Percentiles rank a stretch among this genome's conserved stretches.
Conservation (phyloP, 352 stramenopile genomes). For the Phytophthora ramorum region DNA sequence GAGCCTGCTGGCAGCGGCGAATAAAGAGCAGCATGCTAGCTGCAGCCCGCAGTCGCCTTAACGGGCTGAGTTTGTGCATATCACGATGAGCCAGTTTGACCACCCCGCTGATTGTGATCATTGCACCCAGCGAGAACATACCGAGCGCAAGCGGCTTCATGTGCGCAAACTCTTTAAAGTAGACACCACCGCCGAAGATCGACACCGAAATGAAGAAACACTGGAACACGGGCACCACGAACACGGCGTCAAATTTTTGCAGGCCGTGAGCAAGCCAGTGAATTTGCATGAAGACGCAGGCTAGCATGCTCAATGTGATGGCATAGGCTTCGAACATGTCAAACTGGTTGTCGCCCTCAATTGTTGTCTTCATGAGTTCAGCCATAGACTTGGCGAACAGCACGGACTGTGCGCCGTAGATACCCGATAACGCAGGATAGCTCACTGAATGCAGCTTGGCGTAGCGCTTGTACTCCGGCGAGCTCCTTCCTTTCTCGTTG, state of each 20-base stretch:
- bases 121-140: conserved; percentile 79
- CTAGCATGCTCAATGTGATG: conserved; percentile 82
- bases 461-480: conserved; percentile 62
- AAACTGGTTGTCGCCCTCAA: conserved; percentile 79
- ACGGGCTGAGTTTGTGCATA: conserved; percentile 63
- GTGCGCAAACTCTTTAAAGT: conserved; percentile 86
- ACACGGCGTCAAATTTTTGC: conserved; percentile 86
- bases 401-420: conserved; percentile 83
- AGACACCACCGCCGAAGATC: conserved; percentile 88
- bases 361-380: conserved; percentile 86
- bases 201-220: conserved; percentile 93
- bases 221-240: conserved; percentile 87
- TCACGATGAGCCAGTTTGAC: conserved; percentile 73
- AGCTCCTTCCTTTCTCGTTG: conserved; percentile 47
- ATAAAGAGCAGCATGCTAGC: conserved; percentile 76
- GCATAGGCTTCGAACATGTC: conserved; percentile 74
- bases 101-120: conserved; percentile 77
- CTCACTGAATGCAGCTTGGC: conserved; percentile 66
- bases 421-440: conserved; percentile 74
- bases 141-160: conserved; percentile 57
- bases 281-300: conserved; percentile 88
- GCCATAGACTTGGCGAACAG: conserved; percentile 86
- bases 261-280: conserved; percentile 88
- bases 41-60: conserved; percentile 51
- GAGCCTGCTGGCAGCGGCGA: conserved; percentile 62